Evolutionary conservation across 106 monocot genomes (phyloP).

Genomic region (Cymbidium sinense): DNA sequence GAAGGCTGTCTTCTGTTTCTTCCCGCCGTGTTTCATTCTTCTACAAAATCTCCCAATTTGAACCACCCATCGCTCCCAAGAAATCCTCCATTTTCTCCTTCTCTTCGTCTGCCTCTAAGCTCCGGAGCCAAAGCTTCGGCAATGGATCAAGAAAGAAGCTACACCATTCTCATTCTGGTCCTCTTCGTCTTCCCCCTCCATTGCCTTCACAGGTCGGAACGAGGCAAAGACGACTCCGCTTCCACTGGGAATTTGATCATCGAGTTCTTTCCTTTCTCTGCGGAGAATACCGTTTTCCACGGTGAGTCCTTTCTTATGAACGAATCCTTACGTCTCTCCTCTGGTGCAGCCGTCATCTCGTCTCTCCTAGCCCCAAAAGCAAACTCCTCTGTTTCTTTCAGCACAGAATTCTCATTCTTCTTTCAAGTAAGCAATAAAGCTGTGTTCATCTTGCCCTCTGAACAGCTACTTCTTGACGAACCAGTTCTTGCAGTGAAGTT

Average conservation of each 20-base stretch:
- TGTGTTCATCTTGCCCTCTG: too few relatives aligned
- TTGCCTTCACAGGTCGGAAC: not conserved
- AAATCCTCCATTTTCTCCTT: not conserved
- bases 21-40: too few relatives aligned
- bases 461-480: too few relatives aligned
- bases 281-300: too few relatives aligned
- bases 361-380: conserved; percentile 26
- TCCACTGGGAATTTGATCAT: conserved; percentile 15
- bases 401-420: conserved; percentile 46
- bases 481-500: too few relatives aligned
- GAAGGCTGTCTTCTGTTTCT: too few relatives aligned
- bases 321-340: conserved; percentile 2
- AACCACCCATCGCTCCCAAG: too few relatives aligned
- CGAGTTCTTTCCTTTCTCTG: conserved; percentile 21
- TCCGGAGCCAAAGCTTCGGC: not conserved
- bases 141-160: not conserved
- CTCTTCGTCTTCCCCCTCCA: not conserved
- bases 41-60: too few relatives aligned
- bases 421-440: conserved; percentile 24
- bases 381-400: not conserved
- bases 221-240: too few relatives aligned
- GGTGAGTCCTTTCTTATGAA: too few relatives aligned
- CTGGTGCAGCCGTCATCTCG: not conserved
- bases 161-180: not conserved
- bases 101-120: not conserved